Percentiles rank a stretch among this genome's conserved stretches.
phyloP scores from a whole-genome alignment of 495 filamentous ascomycete species.

The Achaetomiella virescens region DNA sequence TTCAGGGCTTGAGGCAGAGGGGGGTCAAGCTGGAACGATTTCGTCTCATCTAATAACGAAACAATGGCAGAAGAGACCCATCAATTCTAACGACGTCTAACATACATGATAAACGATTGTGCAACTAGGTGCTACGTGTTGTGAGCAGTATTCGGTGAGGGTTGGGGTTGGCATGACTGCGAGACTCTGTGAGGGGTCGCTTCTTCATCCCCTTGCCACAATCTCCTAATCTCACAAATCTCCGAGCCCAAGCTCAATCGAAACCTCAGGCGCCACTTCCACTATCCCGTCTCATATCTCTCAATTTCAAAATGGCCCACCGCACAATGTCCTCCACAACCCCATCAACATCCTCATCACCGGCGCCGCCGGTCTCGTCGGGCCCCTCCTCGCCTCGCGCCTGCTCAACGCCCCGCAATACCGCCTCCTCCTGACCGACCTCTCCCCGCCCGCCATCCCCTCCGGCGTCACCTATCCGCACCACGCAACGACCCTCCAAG shows the following conservation, averaged over 20 bases:
- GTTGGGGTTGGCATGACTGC: too few relatives aligned
- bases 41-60: too few relatives aligned
- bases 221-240: neutral
- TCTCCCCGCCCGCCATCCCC: constrained; percentile 53
- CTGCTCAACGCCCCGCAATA: constrained; percentile 52
- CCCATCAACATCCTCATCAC: constrained; percentile 57
- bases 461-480: constrained; percentile 44
- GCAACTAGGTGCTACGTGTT: too few relatives aligned
- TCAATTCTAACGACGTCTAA: too few relatives aligned
- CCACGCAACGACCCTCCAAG: constrained; percentile 48
- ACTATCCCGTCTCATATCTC: constrained; percentile 25
- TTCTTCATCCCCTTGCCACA: too few relatives aligned
- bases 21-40: too few relatives aligned
- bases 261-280: neutral
- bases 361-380: constrained; percentile 65
- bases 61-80: too few relatives aligned
- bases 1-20: too few relatives aligned
- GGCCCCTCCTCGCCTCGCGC: constrained; percentile 57
- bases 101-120: too few relatives aligned
- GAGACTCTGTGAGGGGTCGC: too few relatives aligned
- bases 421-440: constrained; percentile 59
- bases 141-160: too few relatives aligned
- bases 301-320: neutral
- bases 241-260: neutral
- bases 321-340: neutral